Base-by-base conservation (phyloP, 164 flowering plant genomes). In the Chimonanthus praecox region DNA sequence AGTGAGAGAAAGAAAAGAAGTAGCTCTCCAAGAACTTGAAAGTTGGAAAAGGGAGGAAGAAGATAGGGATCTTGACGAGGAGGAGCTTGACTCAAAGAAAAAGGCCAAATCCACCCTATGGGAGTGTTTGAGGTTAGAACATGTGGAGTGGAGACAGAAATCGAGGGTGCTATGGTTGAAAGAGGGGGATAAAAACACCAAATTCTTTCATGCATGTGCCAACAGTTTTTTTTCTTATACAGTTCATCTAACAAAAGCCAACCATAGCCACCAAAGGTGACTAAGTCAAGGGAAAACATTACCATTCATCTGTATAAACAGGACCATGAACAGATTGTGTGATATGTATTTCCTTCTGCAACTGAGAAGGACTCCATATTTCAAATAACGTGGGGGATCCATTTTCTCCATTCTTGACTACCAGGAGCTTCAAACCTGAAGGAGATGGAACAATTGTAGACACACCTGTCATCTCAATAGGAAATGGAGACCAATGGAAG, bases 401-500 rank as follows among this genome's bases (percentile, higher is more conserved):
- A 82, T 83, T 88, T 80, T 91, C 97, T 63, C 87, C 78, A 80
- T 94, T 93, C 58, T 92, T 83, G 73, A 96, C 72, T 13, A 88
- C 82, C 48, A 92, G 88, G 80, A 96, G 85, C 89, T 90, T 94
- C 49, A 83, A 85, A 62, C 97, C 98, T 64, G 98, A 90, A 33
- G 98, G 97, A 50, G 99, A 92, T 45, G 99, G 98, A 65, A 92
- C 88, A 71, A 89, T 76, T 64, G 82, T 63, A 48, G 98, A 89
- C 47, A 83, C 94, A 63, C 94, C 94, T 0, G 86, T 76, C 87
- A 92, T 80, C 79, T 96, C 99, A 75, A 90, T 68, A 20, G 99
- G 99, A 82, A 94, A 93, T 64, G 97, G 92, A n/a, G 95, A 82
- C 98, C 99, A 96, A n/a, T 85, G 84, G 76, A 92, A 92, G 77